phyloP scores from a whole-genome alignment of 2,329 filamentous ascomycete species.

The Pseudogymnoascus sp. region DNA sequence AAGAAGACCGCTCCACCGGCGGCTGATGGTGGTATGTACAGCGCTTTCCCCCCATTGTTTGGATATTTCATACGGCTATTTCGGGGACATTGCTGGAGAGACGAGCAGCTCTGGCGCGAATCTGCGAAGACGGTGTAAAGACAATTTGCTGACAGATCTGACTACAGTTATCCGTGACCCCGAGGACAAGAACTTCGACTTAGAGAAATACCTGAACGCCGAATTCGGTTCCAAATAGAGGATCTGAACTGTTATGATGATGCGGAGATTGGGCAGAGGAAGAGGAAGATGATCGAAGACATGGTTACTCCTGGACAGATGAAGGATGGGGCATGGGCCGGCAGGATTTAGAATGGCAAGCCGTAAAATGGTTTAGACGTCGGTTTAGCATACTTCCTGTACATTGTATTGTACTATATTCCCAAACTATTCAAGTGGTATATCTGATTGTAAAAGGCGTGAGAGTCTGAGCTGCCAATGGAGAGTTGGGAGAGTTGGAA shows the following conservation, averaged over 20 bases:
- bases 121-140: background rate
- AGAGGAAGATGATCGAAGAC: constrained; percentile 9
- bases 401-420: constrained; percentile 31
- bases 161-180: constrained; percentile 62
- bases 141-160: constrained; percentile 5
- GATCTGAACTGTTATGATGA: constrained; percentile 6
- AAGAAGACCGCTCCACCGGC: constrained; percentile 60
- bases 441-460: background rate
- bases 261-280: constrained; percentile 2
- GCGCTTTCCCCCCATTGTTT: background rate
- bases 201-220: constrained; percentile 72
- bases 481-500: background rate
- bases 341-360: constrained; percentile 10
- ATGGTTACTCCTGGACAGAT: constrained; percentile 1
- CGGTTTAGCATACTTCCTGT: constrained; percentile 28
- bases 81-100: background rate
- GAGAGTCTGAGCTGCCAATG: background rate
- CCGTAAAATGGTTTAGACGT: constrained; percentile 27
- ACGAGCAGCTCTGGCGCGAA: background rate
- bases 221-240: constrained; percentile 29
- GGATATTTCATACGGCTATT: background rate
- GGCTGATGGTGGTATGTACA: constrained; percentile 13
- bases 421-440: constrained; percentile 5
- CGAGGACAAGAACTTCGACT: constrained; percentile 82
- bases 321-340: background rate